These are phyloP conservation scores for Mortierella alpina DNA, from an alignment of 192 early-diverging fungal species.

Conservation along the genomic window DNA sequence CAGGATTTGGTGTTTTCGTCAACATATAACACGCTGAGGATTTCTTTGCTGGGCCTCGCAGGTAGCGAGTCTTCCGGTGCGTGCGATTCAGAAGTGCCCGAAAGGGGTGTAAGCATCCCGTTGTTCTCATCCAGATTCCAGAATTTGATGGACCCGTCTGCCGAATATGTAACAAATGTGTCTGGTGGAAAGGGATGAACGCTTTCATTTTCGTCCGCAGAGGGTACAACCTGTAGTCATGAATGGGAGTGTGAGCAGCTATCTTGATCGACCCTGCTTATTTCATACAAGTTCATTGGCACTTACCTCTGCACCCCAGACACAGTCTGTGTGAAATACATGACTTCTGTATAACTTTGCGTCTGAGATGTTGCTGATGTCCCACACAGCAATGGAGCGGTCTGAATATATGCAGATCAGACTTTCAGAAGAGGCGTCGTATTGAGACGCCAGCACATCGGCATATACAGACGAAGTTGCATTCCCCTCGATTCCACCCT, in stretches of 20 bases:
- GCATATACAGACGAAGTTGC: slow-evolving; percentile 60
- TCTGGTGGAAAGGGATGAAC: slow-evolving; percentile 57
- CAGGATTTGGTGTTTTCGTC: slow-evolving; percentile 40
- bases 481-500: slow-evolving; percentile 23
- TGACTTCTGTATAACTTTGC: slow-evolving; percentile 69
- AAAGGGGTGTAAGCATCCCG: slow-evolving; percentile 3
- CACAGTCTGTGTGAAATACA: slow-evolving; percentile 77
- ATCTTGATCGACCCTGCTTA: no score
- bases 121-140: slow-evolving; percentile 74
- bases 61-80: not conserved
- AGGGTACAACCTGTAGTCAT: slow-evolving; percentile 55
- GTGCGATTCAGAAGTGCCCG: not conserved
- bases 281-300: not conserved
- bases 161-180: slow-evolving; percentile 79
- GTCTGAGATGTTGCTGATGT: slow-evolving; percentile 68
- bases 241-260: not conserved
- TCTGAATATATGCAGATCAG: slow-evolving; percentile 79
- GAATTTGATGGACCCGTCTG: slow-evolving; percentile 82
- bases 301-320: slow-evolving; percentile 87
- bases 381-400: slow-evolving; percentile 79
- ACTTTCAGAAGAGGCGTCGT: slow-evolving; percentile 60
- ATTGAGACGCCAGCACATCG: slow-evolving; percentile 69
- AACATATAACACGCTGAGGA: slow-evolving; percentile 45
- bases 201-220: not conserved
- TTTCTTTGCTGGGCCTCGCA: slow-evolving; percentile 24